Evolutionary conservation across 2,329 filamentous ascomycete genomes (phyloP), one percentile per base, ranked within the genome.

Genomic region (Exophiala lecanii-corni): DNA sequence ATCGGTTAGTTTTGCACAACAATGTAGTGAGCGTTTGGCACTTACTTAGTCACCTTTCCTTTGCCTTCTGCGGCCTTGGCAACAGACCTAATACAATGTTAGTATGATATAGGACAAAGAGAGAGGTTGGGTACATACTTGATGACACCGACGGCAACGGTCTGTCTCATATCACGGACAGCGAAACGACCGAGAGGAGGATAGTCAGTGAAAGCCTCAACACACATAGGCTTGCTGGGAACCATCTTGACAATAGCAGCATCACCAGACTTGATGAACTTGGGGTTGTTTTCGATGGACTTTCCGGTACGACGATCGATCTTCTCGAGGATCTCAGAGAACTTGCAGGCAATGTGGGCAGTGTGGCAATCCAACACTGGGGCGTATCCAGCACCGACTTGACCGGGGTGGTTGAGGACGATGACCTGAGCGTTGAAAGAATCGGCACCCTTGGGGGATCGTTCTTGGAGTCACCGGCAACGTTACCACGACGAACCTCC

Each of bases 241-340:
- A 96, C 70, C 92, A 98, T 97, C 89, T 96, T 97, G 79, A 98
- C 92, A 78, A 98, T 98, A 74, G 91, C 91, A 62, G 92, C 91
- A 74, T 98, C 92, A 85, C 92, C 92, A 67, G 91, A 96, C 89
- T 98, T 98, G 87, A 98, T 89, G 84, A 96, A 97, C 86, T 98
- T 98, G 76, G 92, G 92, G 67, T 68, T 70, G 71, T 78, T 68
- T 77, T 98, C 92, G 67, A 87, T 81, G 60, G 89, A 86, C 84
- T 98, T 98, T 73, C 92, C 92, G 71, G 92, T 96, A 88, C 92
- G 92, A 76, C 92, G 89, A 74, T 98, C 92, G 67, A 98, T 98
- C 91, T 98, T 98, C 87, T 97, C 88, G 60, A 91, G 79, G 67
- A 98, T 84, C 86, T 97, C 92, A 65, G 87, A 74, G 83, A 98